A percentile compares a stretch with the other conserved stretches of the same genome.
Conservation (phyloP, 164 flowering plant species). For the Chimonanthus salicifolius region DNA sequence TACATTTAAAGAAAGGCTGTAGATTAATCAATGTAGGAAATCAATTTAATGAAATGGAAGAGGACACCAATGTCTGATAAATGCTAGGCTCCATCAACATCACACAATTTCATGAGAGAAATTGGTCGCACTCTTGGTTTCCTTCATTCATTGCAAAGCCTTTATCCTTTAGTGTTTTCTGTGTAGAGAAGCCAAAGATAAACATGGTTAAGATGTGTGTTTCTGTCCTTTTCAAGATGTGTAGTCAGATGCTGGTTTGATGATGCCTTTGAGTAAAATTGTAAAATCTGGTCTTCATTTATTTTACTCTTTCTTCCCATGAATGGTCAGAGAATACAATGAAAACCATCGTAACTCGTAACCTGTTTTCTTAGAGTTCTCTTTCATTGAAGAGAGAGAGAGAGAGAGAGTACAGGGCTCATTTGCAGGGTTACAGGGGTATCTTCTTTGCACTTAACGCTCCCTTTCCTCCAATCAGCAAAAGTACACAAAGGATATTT, state of each 20-base stretch:
- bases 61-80: no score
- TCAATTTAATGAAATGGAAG: no score
- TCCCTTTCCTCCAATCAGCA: slow-evolving; percentile 2
- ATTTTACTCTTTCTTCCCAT: not conserved
- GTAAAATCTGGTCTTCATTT: not conserved
- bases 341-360: slow-evolving; percentile 2
- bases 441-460: slow-evolving; percentile 8
- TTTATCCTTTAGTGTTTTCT: no score
- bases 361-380: not conserved
- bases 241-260: not conserved
- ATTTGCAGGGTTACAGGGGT: slow-evolving; percentile 15
- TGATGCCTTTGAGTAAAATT: not conserved
- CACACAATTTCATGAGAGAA: no score
- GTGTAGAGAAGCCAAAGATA: not conserved
- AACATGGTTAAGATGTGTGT: not conserved
- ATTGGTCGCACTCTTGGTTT: no score
- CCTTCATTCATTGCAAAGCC: no score
- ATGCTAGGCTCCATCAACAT: no score
- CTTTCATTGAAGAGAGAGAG: not conserved
- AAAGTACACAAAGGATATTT: slow-evolving; percentile 2
- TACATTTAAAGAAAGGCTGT: no score
- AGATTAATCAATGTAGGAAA: no score
- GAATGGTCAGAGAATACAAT: slow-evolving; percentile 36
- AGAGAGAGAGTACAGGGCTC: slow-evolving; percentile 11
- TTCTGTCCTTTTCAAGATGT: not conserved